Conservation (phyloP, 75 land plant species). For the Azolla pinnata region DNA sequence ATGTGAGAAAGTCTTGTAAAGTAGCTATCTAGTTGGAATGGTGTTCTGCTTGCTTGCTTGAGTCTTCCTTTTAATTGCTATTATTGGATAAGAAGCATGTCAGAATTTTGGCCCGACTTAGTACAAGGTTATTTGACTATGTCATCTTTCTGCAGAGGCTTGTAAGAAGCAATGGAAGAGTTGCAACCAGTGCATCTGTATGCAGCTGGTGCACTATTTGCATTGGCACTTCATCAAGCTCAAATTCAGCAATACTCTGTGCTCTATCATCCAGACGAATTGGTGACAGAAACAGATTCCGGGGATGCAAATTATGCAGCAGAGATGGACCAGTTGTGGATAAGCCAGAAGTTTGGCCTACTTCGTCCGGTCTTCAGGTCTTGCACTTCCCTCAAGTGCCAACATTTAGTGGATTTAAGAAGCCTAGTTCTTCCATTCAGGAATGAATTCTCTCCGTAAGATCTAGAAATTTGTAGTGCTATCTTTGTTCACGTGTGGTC, state of each 20-base stretch:
- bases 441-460: neutral
- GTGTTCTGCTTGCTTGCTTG: too few species aligned
- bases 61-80: too few species aligned
- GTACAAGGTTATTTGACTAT: too few species aligned
- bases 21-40: too few species aligned
- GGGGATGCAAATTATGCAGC: slow-evolving; percentile 15
- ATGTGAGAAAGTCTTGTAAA: too few species aligned
- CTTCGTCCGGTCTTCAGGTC: slow-evolving; percentile 90
- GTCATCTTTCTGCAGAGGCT: too few species aligned
- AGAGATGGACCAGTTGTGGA: slow-evolving; percentile 51
- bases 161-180: slow-evolving; percentile 5
- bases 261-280: slow-evolving; percentile 12
- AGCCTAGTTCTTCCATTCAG: neutral
- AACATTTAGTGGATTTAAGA: too few species aligned
- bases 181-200: slow-evolving; percentile 48
- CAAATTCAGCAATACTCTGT: slow-evolving; percentile 62
- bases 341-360: slow-evolving; percentile 40
- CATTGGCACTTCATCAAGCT: slow-evolving; percentile 72
- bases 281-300: slow-evolving; percentile 4
- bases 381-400: too few species aligned
- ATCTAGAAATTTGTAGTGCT: neutral
- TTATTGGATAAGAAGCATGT: too few species aligned
- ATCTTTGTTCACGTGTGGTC: neutral
- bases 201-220: slow-evolving; percentile 69
- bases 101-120: too few species aligned